Evolutionary conservation across 805 yeast genomes (phyloP), one percentile per base, ranked within the genome.

Genomic region (Phaffomyces opuntiae): DNA sequence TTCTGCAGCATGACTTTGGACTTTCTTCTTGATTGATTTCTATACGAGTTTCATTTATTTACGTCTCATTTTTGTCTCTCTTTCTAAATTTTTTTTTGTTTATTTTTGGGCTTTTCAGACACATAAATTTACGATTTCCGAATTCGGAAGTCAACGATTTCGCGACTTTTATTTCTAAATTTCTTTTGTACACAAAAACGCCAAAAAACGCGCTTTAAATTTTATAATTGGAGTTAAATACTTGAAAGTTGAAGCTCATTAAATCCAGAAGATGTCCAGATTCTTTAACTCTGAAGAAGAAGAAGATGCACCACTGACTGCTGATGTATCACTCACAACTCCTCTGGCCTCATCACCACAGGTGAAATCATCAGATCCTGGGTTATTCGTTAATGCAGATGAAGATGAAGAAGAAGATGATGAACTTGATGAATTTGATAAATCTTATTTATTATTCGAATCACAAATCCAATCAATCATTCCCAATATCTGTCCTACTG

Each of bases 391-490:
- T 27, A 27, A 27, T 27, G 12, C 9, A 11, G 31, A 29, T 29
- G 31, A 29, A 29, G 31, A 13, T 29, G 31, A 38, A 21, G 44
- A 38, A 8, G 47, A 36, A 4, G 45, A 40, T 3, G 49, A 41
- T 6, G 46, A 24, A 1, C 42, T 32, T 1, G 40, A 42, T 2
- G 51, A 48, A 9, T 56, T 55, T 25, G 53, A 52, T 24, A 29
- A 19, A 9, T 54, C 44, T 1, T 61, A 46, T 36, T 46, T 47
- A 3, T 48, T 59, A 3, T 68, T 67, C 45, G 61, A 61, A 42
- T 54, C 62, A 1, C 60, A 65, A 40, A 49, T 72, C 21, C 55
- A 49, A 36, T 66, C 64, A 3, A 62, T 72, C 36, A 61, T 71
- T 14, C 67, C 69, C 0, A 64, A 55, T 9, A 60, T 73, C 2